Evolutionary conservation across 1,139 yeast genomes (phyloP), one percentile per base, ranked within the genome.

Genomic region (Ogataea hybrid): DNA sequence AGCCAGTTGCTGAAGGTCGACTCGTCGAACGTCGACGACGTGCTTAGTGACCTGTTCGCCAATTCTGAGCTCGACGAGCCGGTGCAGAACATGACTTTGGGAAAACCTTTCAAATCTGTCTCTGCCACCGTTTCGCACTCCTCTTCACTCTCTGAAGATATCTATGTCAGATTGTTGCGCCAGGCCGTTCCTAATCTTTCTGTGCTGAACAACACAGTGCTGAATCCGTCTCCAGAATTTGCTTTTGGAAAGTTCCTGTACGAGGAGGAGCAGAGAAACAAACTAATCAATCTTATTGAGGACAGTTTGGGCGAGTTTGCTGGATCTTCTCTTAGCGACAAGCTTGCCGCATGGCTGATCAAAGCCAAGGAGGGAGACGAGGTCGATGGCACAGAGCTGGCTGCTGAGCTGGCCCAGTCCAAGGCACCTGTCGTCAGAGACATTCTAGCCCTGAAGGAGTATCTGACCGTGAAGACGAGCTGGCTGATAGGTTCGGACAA

Each of bases 401-500:
- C 75, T 36, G 58, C 63, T 2, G 63, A 71, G 32, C 68, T 84
- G 44, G 63, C 70, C 46, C 58, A 72, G 2, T 36, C 36, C n/a
- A 10, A 32, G 9, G 58, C 63, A 3, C 58, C 71, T 2, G 65
- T 69, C 10, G 28, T 41, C 6, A 28, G 31, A 9, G 33, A 43
- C 6, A 67, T 84, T 11, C 68, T 84, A 35, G 62, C 67, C 3
- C 64, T 68, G 34, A 67, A 74, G 47, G 66, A 69, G 4, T 71
- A 68, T 49, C 73, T 83, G 50, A 62, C 61, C 33, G 58, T 70
- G 31, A 69, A 70, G 41, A 71, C 84, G 20, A 74, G 79, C 47
- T 90, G 98, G 98, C 70, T 90, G 49, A 72, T 92, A 49, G 97
- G 97, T 18, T 88, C 97, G 7, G 97, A 90, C 64, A 80, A 95